Evolutionary conservation across 176 grass and related monocot species (phyloP).

Genomic region (Phyllostachys edulis): DNA sequence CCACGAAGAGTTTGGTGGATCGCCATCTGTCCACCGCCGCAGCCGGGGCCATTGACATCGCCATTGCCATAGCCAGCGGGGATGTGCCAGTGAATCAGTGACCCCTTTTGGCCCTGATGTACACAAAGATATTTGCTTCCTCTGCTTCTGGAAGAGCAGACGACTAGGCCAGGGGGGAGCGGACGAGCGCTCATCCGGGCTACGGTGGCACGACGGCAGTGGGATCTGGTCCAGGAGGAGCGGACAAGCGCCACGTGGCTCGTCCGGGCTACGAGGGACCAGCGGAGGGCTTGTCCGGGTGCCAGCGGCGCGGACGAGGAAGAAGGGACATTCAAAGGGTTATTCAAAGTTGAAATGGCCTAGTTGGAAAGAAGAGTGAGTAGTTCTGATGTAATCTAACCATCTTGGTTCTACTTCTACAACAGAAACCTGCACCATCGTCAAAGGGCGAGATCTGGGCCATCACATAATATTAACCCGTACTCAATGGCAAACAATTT

Average conservation of each 20-base stretch:
- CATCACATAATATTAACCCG: slow-evolving; percentile 13
- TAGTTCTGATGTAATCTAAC: slow-evolving; percentile 15
- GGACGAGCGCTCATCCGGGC: too few relatives aligned
- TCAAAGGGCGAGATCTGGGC: background rate
- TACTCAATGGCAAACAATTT: background rate
- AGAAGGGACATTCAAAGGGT: background rate
- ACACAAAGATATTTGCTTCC: background rate
- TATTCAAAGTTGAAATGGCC: background rate
- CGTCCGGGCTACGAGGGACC: too few relatives aligned
- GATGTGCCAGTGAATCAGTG: too few relatives aligned
- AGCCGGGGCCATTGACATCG: background rate
- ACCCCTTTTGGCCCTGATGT: background rate
- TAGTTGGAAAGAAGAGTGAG: background rate
- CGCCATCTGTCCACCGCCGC: background rate
- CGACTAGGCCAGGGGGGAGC: too few relatives aligned
- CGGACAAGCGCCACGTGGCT: too few relatives aligned
- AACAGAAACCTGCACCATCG: slow-evolving; percentile 20
- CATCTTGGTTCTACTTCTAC: background rate
- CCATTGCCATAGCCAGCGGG: background rate
- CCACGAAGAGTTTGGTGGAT: background rate
- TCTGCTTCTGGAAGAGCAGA: too few relatives aligned
- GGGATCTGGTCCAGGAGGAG: too few relatives aligned
- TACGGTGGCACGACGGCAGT: too few relatives aligned
- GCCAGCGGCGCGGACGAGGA: background rate
- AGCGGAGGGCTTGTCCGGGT: too few relatives aligned